Evolutionary conservation across 1,284 basidiomycete species (phyloP), one percentile per base, ranked within the genome.

Genomic region (Marasmius fiardii): DNA sequence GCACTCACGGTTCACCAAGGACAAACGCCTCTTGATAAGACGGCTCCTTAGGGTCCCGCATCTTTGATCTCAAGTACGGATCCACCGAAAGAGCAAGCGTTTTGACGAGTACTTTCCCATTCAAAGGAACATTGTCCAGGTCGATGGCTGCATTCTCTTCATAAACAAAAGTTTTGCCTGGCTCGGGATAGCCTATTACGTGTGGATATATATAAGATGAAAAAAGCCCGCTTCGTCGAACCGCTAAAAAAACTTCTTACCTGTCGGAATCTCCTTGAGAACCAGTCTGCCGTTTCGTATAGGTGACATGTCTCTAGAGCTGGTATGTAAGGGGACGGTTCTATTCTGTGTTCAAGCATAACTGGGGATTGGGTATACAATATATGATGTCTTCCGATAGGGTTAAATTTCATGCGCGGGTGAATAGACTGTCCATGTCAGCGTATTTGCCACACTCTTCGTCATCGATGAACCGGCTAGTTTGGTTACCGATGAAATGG

Each of bases 21-120:
- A 54, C 35, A 56, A 70, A 78, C 4, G 73, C 58, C 66, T 70
- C 51, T 66, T 55, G 2, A 53, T n/a, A n/a, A n/a, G n/a, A n/a
- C n/a, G n/a, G n/a, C n/a, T n/a, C 56, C 5, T 53, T 56, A 1
- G 65, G 57, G 3, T 53, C 60, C 8, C 69, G 64, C 79, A 81
- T 76, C 33, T 67, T 60, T n/a, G 67, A 71, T 26, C 76, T 67
- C 67, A 80, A 61, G 64, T 81, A 81, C 0, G 81, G 81, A 61
- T 82, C 81, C 23, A 81, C 68, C n/a, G 72, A 71, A 12, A 76
- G 52, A 0, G 65, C 66, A 8, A 76, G 55, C 2, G 65, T 62
- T 58, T 75, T 75, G 54, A 74, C 47, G 16, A 80, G 66, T 54
- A 76, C 54, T 2, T 75, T 74, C 5, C 76, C 75, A 33, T 69